These are phyloP conservation scores for Boletus rubescentipes DNA, from an alignment of 768 basidiomycete species.

Conservation along the genomic window DNA sequence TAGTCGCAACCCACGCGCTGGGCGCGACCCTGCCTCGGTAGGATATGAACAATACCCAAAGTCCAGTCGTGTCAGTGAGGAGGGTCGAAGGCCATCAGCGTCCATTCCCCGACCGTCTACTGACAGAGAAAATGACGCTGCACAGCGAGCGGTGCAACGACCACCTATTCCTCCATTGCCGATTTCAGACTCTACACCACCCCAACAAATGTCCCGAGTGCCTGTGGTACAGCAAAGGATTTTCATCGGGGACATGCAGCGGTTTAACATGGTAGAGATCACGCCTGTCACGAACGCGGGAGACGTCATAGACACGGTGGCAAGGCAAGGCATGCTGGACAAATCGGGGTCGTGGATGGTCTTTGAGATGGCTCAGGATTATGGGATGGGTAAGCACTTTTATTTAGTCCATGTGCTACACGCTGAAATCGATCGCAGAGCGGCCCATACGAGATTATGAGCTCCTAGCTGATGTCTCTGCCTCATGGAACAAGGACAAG, in stretches of 20 bases:
- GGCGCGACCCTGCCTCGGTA: slow-evolving; percentile 14
- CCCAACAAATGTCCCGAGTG: slow-evolving; percentile 27
- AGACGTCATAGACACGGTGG: slow-evolving; percentile 67
- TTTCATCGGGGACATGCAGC: slow-evolving; percentile 75
- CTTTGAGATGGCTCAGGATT: slow-evolving; percentile 86
- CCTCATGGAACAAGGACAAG: slow-evolving; percentile 87
- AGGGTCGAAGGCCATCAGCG: slow-evolving; percentile 22
- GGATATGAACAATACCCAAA: slow-evolving; percentile 20
- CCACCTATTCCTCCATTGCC: slow-evolving; percentile 42
- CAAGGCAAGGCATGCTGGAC: slow-evolving; percentile 63
- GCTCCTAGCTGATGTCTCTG: slow-evolving; percentile 70
- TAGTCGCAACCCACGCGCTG: slow-evolving; percentile 13
- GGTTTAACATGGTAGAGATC: slow-evolving; percentile 74
- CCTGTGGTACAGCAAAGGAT: slow-evolving; percentile 62
- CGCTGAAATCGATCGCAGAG: slow-evolving; percentile 50
- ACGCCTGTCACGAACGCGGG: slow-evolving; percentile 63
- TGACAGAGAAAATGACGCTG: slow-evolving; percentile 26
- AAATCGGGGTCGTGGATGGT: slow-evolving; percentile 82
- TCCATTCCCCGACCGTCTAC: slow-evolving; percentile 20
- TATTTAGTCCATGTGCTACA: not conserved
- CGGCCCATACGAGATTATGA: slow-evolving; percentile 90
- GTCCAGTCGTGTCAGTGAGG: slow-evolving; percentile 28
- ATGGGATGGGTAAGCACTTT: slow-evolving; percentile 77
- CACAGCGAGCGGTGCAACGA: slow-evolving; percentile 28
- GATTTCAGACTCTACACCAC: slow-evolving; percentile 33